phyloP scores from a whole-genome alignment of 2,329 filamentous ascomycete genomes.

The Aspergillus ustus region DNA sequence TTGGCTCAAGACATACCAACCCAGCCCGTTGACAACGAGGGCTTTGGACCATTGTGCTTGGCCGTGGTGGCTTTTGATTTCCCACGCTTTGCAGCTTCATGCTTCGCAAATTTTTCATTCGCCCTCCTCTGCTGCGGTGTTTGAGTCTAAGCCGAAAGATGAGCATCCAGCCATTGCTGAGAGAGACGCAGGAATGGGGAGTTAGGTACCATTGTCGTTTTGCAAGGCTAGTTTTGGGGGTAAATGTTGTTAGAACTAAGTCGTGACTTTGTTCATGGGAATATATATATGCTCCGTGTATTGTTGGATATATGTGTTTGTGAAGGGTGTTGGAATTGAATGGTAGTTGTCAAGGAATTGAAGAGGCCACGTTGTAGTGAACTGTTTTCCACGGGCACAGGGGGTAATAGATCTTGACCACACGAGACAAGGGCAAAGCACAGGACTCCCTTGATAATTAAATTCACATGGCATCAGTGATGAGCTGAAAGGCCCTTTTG shows the following conservation, averaged over 20 bases:
- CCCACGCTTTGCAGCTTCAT: conserved; percentile 64
- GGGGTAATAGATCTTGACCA: not conserved
- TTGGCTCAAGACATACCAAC: conserved; percentile 56
- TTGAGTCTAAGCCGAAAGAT: conserved; percentile 55
- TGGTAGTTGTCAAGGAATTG: not conserved
- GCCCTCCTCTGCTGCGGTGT: conserved; percentile 69
- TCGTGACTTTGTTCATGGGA: not conserved
- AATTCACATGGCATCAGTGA: not conserved
- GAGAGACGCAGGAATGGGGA: not conserved
- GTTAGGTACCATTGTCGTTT: conserved; percentile 6
- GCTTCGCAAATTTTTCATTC: conserved; percentile 64
- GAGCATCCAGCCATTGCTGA: not conserved
- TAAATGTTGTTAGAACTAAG: not conserved
- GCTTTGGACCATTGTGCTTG: conserved; percentile 54
- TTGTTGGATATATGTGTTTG: not conserved
- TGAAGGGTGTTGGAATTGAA: not conserved
- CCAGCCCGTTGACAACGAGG: conserved; percentile 62
- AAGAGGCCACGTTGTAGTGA: conserved; percentile 12
- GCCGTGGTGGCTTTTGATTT: conserved; percentile 54
- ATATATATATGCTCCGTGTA: not conserved
- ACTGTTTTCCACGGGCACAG: not conserved
- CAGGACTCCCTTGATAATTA: not conserved
- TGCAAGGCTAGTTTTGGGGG: not conserved
- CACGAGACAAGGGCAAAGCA: not conserved
- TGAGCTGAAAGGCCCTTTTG: too few species aligned